Percentiles rank a stretch among this genome's conserved stretches.
These are phyloP conservation scores for Suhomyces prunicola DNA, from an alignment of 805 yeast species.

Conservation along the genomic window DNA sequence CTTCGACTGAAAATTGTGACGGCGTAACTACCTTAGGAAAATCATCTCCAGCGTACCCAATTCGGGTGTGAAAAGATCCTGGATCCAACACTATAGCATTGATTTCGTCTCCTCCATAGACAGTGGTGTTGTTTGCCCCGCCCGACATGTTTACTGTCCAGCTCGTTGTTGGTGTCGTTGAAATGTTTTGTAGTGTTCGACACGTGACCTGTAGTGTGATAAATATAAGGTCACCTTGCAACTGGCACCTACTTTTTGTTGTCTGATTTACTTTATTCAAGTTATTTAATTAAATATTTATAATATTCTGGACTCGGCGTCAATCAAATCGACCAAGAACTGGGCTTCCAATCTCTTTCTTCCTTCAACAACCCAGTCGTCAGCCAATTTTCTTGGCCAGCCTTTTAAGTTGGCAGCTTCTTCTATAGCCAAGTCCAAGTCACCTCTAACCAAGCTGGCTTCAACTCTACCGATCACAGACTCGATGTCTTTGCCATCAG, in stretches of 20 bases:
- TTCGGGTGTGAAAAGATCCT: constrained; percentile 78
- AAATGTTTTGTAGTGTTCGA: not conserved
- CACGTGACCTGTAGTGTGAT: not conserved
- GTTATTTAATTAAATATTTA: constrained; percentile 11
- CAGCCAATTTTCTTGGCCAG: constrained; percentile 86
- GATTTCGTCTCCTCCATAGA: constrained; percentile 67
- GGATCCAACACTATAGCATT: constrained; percentile 90
- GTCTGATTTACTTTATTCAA: not conserved
- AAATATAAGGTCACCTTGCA: not conserved
- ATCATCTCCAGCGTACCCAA: constrained; percentile 93
- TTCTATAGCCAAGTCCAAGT: constrained; percentile 85
- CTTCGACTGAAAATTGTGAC: constrained; percentile 57
- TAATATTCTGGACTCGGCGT: constrained; percentile 53
- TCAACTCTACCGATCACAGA: constrained; percentile 84
- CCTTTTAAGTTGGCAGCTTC: constrained; percentile 88
- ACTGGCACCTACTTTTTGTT: too few relatives aligned
- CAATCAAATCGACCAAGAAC: constrained; percentile 67
- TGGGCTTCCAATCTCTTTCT: constrained; percentile 88
- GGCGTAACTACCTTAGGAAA: constrained; percentile 75
- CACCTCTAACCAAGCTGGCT: constrained; percentile 67
- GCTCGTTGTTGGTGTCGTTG: not conserved
- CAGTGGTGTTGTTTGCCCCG: constrained; percentile 17
- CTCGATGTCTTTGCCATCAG: constrained; percentile 81
- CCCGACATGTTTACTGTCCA: constrained; percentile 18
- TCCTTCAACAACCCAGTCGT: constrained; percentile 88